phyloP scores from a whole-genome alignment of 2,329 filamentous ascomycete species.

The Ustilaginoidea virens region DNA sequence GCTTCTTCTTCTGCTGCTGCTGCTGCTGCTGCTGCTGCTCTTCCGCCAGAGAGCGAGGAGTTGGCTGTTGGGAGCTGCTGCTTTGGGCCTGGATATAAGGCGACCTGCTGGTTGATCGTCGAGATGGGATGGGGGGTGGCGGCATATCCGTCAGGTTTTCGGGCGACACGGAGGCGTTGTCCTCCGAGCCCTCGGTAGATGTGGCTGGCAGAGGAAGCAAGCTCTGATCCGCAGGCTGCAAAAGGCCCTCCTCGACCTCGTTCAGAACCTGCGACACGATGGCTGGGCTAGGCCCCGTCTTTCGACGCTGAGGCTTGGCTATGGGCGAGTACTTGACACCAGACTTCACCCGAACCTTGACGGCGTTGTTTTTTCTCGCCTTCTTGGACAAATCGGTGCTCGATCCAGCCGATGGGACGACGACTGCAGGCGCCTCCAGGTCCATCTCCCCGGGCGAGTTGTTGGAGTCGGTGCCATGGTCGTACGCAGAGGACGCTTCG shows the following conservation, averaged over 20 bases:
- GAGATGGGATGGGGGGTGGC: conserved; percentile 50
- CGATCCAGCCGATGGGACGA: conserved; percentile 19
- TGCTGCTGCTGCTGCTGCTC: conserved; percentile 4
- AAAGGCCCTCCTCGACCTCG: conserved; percentile 31
- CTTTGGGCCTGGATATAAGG: conserved; percentile 48
- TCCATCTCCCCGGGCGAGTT: conserved; percentile 46
- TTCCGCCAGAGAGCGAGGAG: conserved; percentile 3
- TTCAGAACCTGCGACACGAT: conserved; percentile 39
- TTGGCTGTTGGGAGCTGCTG: conserved; percentile 12
- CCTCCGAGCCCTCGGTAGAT: conserved; percentile 41
- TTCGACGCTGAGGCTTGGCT: conserved; percentile 47
- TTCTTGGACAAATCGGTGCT: conserved; percentile 36
- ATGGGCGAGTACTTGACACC: conserved; percentile 57
- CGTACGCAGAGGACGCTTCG: conserved; percentile 29
- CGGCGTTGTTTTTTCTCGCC: conserved; percentile 32
- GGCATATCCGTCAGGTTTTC: conserved; percentile 51
- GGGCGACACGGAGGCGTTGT: conserved; percentile 49
- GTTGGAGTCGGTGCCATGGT: conserved; percentile 27
- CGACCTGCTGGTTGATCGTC: conserved; percentile 49
- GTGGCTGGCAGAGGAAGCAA: conserved; percentile 22
- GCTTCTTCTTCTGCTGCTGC: conserved; percentile 3
- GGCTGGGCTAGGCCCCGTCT: conserved; percentile 33
- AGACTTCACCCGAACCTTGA: conserved; percentile 34
- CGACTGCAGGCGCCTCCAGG: conserved; percentile 24
- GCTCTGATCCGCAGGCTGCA: conserved; percentile 17